Evolutionary conservation across 192 early-diverging fungal species (phyloP), one percentile per base, ranked within the genome.

Genomic region (Obelidium mucronatum): DNA sequence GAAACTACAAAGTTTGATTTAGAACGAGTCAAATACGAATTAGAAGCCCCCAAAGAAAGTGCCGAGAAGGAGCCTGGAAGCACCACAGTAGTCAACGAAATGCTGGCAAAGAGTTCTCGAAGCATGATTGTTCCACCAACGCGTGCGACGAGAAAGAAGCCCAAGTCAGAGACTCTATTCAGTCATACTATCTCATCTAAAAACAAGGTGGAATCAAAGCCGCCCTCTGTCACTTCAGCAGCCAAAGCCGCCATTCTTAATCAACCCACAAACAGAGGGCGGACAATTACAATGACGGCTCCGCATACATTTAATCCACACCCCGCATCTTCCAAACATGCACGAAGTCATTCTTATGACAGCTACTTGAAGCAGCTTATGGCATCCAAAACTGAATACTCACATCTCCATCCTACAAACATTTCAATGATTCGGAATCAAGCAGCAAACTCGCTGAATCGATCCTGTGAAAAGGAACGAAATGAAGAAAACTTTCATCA

Each of bases 291-390:
- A 13, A 3, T 35, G 8, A 33, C 37, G 4, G 5, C 15, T 4
- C 62, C 62, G 33, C 62, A 64, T 34, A 19, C 31, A 17, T 64
- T 64, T 24, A 8, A 3, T 11, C 3, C 62, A 4, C 62, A 28
- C 35, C 62, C 62, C 3, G 36, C 26, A 64, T 28, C 5, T 36
- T 11, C 62, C 5, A 64, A 64, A 35, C 62, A 64, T 34, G 62
- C 62, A 4, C 62, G 62, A 6, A 35, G 30, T 15, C 62, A 64
- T 64, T 64, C 62, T 17, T 64, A 64, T 24, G 62, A 64, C 62
- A 13, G 6, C 4, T 36, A 64, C 31, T 24, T 64, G 30, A 64
- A 64, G 33, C 62, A 64, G 24, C 26, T 64, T 3, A 58, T 58
- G 55, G 11, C 6, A 30, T 24, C 3, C 30, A 64, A 64, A 35